Conservation (phyloP, 1,284 basidiomycete genomes). For the Kalmanozyma brasiliensis region DNA sequence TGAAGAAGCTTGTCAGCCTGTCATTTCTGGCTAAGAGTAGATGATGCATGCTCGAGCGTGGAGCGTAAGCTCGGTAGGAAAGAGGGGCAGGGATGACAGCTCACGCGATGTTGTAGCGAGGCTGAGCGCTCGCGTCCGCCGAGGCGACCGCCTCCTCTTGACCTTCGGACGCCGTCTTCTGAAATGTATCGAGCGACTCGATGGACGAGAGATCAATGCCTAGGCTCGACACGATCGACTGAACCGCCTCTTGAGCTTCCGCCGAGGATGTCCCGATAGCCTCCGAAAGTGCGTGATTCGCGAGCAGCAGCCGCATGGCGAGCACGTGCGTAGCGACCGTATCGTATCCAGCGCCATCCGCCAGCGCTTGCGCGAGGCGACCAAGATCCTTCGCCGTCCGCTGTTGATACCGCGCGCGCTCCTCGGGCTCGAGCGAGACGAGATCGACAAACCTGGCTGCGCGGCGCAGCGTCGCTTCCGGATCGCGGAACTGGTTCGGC, state of each 20-base stretch:
- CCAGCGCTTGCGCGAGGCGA: constrained; percentile 12
- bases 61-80: too few relatives aligned
- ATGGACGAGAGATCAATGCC: constrained; percentile 20
- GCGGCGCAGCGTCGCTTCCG: constrained; percentile 37
- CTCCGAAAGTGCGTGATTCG: constrained; percentile 3
- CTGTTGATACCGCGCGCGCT: neutral
- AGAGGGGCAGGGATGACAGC: constrained; percentile 13
- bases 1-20: constrained; percentile 1
- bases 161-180: neutral
- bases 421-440: constrained; percentile 1
- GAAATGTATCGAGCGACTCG: neutral
- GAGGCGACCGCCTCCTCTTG: neutral
- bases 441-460: constrained; percentile 30
- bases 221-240: constrained; percentile 17
- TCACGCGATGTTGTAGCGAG: constrained; percentile 52
- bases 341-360: constrained; percentile 8
- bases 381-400: constrained; percentile 6
- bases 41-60: neutral
- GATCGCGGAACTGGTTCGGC: constrained; percentile 59
- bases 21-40: constrained; percentile 2
- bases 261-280: neutral
- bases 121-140: constrained; percentile 15
- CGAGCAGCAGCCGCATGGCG: constrained; percentile 27
- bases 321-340: constrained; percentile 28
- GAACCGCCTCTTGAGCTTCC: constrained; percentile 1